Base-by-base conservation (phyloP, 2,329 filamentous ascomycete genomes). In the Didymellaceae sp. region DNA sequence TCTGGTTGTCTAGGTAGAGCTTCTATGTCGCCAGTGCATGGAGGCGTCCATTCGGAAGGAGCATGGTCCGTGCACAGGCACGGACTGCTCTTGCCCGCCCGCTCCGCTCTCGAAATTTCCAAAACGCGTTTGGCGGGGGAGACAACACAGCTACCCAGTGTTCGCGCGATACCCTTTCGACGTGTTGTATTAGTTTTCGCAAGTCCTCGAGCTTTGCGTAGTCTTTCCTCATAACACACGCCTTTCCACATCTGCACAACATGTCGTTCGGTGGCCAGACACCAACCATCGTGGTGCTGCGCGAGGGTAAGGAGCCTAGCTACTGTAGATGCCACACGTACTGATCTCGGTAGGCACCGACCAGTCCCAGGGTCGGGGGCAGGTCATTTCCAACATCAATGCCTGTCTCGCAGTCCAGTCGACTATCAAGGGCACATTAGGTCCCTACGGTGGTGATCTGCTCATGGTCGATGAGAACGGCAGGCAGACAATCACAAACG, bases 211-310 rank as follows among this genome's bases (percentile, higher is more conserved):
- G 61, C 71, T 70, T 47, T 69, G 66, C 67, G 61, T 65, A 43
- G 54, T 55, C 7, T 57, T 55, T n/a, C 33, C 57, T n/a, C 13
- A 44, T 65, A 22, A 20, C 35, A 39, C 34, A 48, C 26, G 41
- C 24, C 32, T 43, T 50, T 50, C 43, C n/a, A 39, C 35, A 40
- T 16, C 51, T 45, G 37, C 31, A 68, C 68, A 81, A 55, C 64
- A 96, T 97, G 92, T 95, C 92, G 75, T 97, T 97, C 81, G 91
- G 91, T 80, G 92, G 92, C 74, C 93, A 97, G 79, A 94, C 93
- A 74, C 93, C 93, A 75, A 97, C 93, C 67, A 97, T 97, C 75
- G 91, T 97, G 77, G 92, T 97, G 81, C 86, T 97, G 73, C 95
- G 94, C 81, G 93, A 97, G 83, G 92, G 92, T 95, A 74, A 74